Conservation (phyloP, 2,329 filamentous ascomycete genomes). For the Bisporella sp. region DNA sequence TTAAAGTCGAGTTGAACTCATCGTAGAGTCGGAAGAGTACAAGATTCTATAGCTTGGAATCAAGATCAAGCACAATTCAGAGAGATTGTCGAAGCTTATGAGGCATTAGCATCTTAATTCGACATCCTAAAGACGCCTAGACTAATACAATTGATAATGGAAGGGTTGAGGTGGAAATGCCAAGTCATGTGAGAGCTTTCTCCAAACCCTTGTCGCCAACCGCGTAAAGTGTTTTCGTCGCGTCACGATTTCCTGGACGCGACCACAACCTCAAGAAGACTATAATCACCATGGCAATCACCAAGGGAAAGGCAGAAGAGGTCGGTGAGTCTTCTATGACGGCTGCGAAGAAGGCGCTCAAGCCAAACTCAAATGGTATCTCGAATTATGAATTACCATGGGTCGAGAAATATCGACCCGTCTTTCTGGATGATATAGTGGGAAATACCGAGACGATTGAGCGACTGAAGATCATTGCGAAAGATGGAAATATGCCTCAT, state of each 20-base stretch:
- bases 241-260: not conserved
- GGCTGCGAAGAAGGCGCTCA: slow-evolving; percentile 49
- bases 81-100: no score
- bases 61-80: no score
- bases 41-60: no score
- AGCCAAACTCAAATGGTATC: slow-evolving; percentile 41
- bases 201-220: no score
- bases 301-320: slow-evolving; percentile 17
- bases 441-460: slow-evolving; percentile 98
- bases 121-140: no score
- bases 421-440: slow-evolving; percentile 93
- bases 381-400: slow-evolving; percentile 72
- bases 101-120: no score
- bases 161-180: no score
- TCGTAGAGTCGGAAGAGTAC: no score
- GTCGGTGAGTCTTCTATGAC: slow-evolving; percentile 54
- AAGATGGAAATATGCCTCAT: slow-evolving; percentile 98
- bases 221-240: not conserved
- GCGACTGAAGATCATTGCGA: slow-evolving; percentile 94
- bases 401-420: slow-evolving; percentile 96
- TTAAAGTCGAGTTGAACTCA: no score
- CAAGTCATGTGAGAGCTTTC: no score
- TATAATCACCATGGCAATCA: slow-evolving; percentile 15
- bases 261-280: no score
- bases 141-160: no score